Evolutionary conservation across 805 yeast genomes (phyloP), one percentile per base, ranked within the genome.

Genomic region (Kuraishia piskuri): DNA sequence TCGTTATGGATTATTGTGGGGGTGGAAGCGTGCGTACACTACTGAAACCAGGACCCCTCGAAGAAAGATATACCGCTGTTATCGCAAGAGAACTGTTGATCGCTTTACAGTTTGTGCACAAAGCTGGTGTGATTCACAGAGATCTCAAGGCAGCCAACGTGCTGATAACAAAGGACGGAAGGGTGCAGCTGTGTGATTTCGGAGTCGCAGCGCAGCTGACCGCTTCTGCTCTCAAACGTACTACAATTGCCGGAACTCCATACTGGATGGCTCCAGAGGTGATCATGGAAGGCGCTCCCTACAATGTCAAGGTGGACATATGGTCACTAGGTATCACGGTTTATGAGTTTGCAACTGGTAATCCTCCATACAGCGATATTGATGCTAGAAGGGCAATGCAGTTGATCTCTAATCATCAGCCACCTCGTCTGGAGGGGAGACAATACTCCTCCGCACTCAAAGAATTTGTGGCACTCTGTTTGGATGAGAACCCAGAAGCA

Each of bases 251-350:
- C 0, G 96, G 96, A 7, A 88, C 96, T 0, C 95, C 95, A 0
- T 94, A 90, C 65, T 94, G 99, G 99, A 94, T 94, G 99, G 97
- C 99, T 0, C 99, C 99, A 0, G 99, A 92, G 67, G 99, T 92
- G 31, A 92, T 92, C 45, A 79, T 88, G 71, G 97, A 92, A 67
- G 96, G 95, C 46, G 87, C 86, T 17, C 78, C 85, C 8, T 88
- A 94, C 73, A 96, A 88, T 66, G 80, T 85, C 48, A 91, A 86
- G 68, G 99, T 96, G 0, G 99, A 94, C 68, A 88, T 94, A 7
- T 94, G 99, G 99, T 91, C 98, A 0, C 68, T 92, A 50, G 99
- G 99, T 17, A 89, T 94, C 56, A 92, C 99, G 0, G 75, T 90
- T 8, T 94, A 84, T 69, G 99, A 94, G 68, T 85, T 92, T 58